These are phyloP conservation scores for Themeda triandra DNA, from an alignment of 176 grass and related monocot species.

Conservation along the genomic window DNA sequence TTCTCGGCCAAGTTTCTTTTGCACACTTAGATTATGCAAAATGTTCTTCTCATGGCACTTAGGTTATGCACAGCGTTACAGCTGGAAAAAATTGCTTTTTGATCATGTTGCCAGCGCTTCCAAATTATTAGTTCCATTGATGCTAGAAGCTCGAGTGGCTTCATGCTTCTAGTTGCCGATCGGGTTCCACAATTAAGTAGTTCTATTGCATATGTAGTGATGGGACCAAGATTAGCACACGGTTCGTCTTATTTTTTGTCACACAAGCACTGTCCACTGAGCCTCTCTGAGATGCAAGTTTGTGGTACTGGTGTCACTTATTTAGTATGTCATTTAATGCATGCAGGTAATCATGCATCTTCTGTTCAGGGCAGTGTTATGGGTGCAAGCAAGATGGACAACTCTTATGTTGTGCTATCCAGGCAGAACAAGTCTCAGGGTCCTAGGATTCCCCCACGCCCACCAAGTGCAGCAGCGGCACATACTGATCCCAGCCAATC, in stretches of 20 bases:
- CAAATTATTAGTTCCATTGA: neutral
- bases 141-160: neutral
- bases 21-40: neutral
- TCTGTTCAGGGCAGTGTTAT: slow-evolving; percentile 74
- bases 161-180: neutral
- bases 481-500: slow-evolving; percentile 53
- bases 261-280: neutral
- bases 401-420: slow-evolving; percentile 73
- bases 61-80: neutral
- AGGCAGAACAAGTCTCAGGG: slow-evolving; percentile 59
- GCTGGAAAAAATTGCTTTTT: neutral
- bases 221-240: neutral
- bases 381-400: slow-evolving; percentile 78
- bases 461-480: slow-evolving; percentile 26
- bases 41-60: neutral
- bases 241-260: neutral
- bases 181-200: neutral
- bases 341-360: slow-evolving; percentile 70
- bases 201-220: neutral
- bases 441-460: slow-evolving; percentile 60
- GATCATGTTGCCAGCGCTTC: neutral
- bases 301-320: neutral
- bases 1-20: neutral
- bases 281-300: neutral
- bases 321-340: neutral